Evolutionary conservation across 306 rosid species (phyloP).

Genomic region (Pueraria montana): DNA sequence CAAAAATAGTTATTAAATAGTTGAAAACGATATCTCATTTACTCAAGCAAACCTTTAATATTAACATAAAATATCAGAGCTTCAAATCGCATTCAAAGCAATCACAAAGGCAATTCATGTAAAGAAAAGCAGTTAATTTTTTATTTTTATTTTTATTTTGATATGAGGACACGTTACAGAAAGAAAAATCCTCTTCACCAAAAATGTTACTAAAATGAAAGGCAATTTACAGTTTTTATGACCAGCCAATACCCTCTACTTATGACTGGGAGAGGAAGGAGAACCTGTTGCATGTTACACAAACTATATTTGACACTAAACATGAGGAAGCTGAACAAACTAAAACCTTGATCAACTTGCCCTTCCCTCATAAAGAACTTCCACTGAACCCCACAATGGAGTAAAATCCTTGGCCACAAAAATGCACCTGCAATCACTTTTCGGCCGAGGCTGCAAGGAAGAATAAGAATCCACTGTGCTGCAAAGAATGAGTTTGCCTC

Average conservation of each 20-base stretch:
- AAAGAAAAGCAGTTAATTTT: not conserved
- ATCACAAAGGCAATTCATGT: not conserved
- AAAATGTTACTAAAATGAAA: slow-evolving; percentile 16
- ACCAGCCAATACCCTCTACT: slow-evolving; percentile 34
- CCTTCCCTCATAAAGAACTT: slow-evolving; percentile 44
- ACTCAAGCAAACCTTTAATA: not conserved
- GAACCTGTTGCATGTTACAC: slow-evolving; percentile 31
- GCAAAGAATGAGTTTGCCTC: slow-evolving; percentile 33
- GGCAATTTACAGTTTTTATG: slow-evolving; percentile 46
- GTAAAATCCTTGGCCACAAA: slow-evolving; percentile 24
- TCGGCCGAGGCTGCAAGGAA: slow-evolving; percentile 18
- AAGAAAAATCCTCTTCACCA: slow-evolving; percentile 18
- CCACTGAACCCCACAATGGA: slow-evolving; percentile 22
- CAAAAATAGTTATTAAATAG: too few relatives aligned
- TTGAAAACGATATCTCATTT: not conserved
- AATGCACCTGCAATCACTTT: slow-evolving; percentile 35
- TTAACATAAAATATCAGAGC: not conserved
- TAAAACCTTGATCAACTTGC: slow-evolving; percentile 46
- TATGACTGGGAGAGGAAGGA: slow-evolving; percentile 22
- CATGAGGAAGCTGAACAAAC: slow-evolving; percentile 48
- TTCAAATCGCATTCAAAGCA: not conserved
- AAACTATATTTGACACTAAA: slow-evolving; percentile 20
- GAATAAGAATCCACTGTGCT: slow-evolving; percentile 33
- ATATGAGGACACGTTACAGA: slow-evolving; percentile 28
- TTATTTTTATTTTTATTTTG: not conserved